These are phyloP conservation scores for Tylopilus vinaceipallidus DNA, from an alignment of 768 basidiomycete species.

Conservation along the genomic window DNA sequence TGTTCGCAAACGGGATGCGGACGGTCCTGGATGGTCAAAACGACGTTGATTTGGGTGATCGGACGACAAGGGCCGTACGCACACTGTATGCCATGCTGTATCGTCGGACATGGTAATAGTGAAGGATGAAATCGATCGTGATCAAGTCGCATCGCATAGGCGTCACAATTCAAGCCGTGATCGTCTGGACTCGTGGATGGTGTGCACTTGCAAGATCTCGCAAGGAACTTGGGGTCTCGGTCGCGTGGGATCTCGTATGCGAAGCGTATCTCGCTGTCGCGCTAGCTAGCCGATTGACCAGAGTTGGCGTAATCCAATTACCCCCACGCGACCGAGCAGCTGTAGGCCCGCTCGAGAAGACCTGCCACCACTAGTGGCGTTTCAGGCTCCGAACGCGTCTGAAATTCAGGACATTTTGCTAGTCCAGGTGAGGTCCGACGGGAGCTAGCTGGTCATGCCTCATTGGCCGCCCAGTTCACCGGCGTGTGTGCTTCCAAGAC, in stretches of 20 bases:
- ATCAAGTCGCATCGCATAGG: constrained; percentile 1
- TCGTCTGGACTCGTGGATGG: too few relatives aligned
- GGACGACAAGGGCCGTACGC: constrained; percentile 18
- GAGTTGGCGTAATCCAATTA: too few relatives aligned
- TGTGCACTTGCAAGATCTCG: too few relatives aligned
- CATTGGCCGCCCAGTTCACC: not conserved
- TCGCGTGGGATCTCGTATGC: too few relatives aligned
- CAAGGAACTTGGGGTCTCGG: too few relatives aligned
- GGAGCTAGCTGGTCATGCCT: not conserved
- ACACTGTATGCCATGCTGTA: constrained; percentile 57
- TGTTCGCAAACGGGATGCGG: constrained; percentile 73
- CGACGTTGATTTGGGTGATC: too few relatives aligned
- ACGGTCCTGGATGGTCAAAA: constrained; percentile 56
- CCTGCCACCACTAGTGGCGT: not conserved
- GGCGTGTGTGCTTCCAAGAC: too few relatives aligned
- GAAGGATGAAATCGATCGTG: not conserved
- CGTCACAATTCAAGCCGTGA: too few relatives aligned
- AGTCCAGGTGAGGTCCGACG: not conserved
- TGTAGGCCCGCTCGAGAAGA: not conserved
- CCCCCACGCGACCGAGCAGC: too few relatives aligned
- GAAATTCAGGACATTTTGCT: too few relatives aligned
- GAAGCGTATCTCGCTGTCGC: too few relatives aligned
- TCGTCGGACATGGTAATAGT: constrained; percentile 25
- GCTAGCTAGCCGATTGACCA: too few relatives aligned
- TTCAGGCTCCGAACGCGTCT: not conserved